Percentiles rank a stretch among this genome's conserved stretches.
Conservation (phyloP, 768 basidiomycete genomes). For the Infundibulicybe gibba region DNA sequence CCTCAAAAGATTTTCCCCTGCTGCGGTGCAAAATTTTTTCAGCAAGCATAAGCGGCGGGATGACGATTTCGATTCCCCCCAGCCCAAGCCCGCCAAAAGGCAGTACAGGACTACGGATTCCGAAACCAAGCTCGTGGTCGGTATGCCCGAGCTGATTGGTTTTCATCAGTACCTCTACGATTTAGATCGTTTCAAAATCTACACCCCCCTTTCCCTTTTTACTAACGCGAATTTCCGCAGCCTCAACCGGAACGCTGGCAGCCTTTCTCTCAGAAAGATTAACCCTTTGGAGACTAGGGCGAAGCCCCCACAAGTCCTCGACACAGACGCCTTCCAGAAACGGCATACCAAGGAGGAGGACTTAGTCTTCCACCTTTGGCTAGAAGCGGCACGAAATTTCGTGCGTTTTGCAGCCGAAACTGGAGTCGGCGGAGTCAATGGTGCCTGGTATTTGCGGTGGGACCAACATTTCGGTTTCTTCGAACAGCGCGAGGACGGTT, state of each 20-base stretch:
- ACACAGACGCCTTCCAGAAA: constrained; percentile 7
- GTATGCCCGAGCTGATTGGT: neutral
- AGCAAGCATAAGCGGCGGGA: neutral
- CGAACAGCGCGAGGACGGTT: neutral
- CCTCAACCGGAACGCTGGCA: constrained; percentile 1
- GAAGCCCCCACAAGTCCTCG: constrained; percentile 2
- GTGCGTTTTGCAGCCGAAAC: constrained; percentile 1
- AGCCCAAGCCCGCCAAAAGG: neutral
- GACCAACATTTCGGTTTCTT: constrained; percentile 4
- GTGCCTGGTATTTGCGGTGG: constrained; percentile 7
- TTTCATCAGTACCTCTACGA: neutral
- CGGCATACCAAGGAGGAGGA: constrained; percentile 1
- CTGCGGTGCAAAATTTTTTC: neutral
- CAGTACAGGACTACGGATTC: neutral
- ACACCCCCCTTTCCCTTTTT: constrained; percentile 7
- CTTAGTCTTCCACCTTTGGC: constrained; percentile 2
- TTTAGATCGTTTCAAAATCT: constrained; percentile 1
- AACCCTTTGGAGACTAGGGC: neutral
- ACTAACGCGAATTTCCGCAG: constrained; percentile 3
- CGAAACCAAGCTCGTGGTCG: neutral
- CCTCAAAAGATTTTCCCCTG: neutral
- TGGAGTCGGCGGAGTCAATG: constrained; percentile 1
- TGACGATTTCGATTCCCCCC: neutral
- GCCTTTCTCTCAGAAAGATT: constrained; percentile 5
- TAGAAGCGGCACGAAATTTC: constrained; percentile 2